These are phyloP conservation scores for Oryza glumipatula DNA, from an alignment of 176 grass and related monocot species.

Conservation along the genomic window DNA sequence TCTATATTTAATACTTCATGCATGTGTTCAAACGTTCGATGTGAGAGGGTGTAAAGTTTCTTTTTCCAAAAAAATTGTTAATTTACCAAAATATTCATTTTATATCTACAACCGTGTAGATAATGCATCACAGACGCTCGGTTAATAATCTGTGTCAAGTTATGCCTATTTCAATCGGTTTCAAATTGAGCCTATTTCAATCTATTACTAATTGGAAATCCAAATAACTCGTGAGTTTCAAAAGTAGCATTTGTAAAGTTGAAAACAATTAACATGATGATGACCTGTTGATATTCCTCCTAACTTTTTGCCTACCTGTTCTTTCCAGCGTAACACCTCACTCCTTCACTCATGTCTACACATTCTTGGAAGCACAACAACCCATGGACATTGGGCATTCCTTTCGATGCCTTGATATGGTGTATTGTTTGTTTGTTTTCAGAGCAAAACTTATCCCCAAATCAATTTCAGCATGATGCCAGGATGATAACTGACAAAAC, in stretches of 20 bases:
- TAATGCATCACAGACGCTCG: too few species aligned
- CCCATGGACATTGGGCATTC: not conserved
- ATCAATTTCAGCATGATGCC: slow-evolving; percentile 27
- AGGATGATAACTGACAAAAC: slow-evolving; percentile 26
- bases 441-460: slow-evolving; percentile 5
- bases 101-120: too few species aligned
- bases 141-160: too few species aligned
- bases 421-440: not conserved
- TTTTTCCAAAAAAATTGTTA: too few species aligned
- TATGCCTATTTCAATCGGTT: too few species aligned
- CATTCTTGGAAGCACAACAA: not conserved
- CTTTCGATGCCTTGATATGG: not conserved
- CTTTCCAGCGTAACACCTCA: slow-evolving; percentile 13
- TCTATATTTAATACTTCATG: too few species aligned
- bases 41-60: too few species aligned
- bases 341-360: not conserved
- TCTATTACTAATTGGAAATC: too few species aligned
- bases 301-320: slow-evolving; percentile 16
- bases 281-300: not conserved
- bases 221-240: too few species aligned
- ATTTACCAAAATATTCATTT: too few species aligned
- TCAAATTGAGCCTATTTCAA: too few species aligned
- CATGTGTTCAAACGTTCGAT: too few species aligned
- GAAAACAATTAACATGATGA: not conserved
- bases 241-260: not conserved